phyloP scores from a whole-genome alignment of 2,329 filamentous ascomycete genomes.

The Decorospora gaudefroyi region DNA sequence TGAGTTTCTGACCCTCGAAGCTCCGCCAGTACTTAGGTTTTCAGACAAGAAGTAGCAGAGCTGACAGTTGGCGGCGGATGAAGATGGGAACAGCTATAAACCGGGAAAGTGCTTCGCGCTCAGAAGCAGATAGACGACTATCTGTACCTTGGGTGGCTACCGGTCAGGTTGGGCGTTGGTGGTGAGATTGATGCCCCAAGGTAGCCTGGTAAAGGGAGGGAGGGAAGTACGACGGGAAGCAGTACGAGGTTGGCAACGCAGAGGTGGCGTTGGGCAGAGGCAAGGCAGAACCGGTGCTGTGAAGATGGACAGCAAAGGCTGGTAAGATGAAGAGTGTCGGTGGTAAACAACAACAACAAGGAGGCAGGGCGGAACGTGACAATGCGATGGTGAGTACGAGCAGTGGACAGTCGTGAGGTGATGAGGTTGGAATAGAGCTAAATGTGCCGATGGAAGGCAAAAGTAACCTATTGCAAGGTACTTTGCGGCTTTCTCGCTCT shows the following conservation, averaged over 20 bases:
- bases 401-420: conserved; percentile 32
- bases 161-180: conserved; percentile 24
- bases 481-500: conserved; percentile 36
- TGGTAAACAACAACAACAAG: conserved; percentile 34
- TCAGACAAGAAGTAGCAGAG: conserved; percentile 3
- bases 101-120: too few relatives aligned
- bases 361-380: conserved; percentile 21
- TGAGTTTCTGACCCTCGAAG: conserved; percentile 19
- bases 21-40: conserved; percentile 17
- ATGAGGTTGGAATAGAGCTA: conserved; percentile 39
- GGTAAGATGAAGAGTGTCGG: conserved; percentile 25
- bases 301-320: conserved; percentile 15
- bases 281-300: conserved; percentile 31
- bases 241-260: conserved; percentile 22
- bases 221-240: conserved; percentile 18
- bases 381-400: conserved; percentile 28
- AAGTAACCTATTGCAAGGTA: conserved; percentile 44
- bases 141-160: conserved; percentile 17
- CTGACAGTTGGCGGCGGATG: conserved; percentile 12
- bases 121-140: conserved; percentile 7
- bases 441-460: conserved; percentile 41
- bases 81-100: conserved; percentile 1
- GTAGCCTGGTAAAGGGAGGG: conserved; percentile 19
- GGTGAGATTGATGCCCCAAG: conserved; percentile 10
- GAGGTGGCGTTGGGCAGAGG: conserved; percentile 34